These are phyloP conservation scores for Microstegium vimineum DNA, from an alignment of 176 grass and related monocot species.

Conservation along the genomic window DNA sequence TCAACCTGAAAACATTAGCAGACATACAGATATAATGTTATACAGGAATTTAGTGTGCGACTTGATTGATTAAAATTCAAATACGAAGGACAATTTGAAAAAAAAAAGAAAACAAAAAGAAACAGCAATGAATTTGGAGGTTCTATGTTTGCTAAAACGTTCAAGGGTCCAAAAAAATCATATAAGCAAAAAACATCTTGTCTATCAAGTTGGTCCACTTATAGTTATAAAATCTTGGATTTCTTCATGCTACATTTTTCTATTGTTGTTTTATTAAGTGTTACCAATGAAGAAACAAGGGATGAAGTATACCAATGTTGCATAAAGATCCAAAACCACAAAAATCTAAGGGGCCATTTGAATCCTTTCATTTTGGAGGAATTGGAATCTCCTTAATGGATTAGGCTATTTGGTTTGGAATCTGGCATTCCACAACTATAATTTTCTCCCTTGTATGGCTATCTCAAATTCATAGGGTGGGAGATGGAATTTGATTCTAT, in stretches of 20 bases:
- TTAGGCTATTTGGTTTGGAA: too few relatives aligned
- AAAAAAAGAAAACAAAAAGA: slow-evolving; percentile 3
- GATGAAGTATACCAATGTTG: not conserved
- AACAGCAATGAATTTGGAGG: not conserved
- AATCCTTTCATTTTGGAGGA: too few relatives aligned
- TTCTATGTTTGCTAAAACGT: slow-evolving; percentile 5
- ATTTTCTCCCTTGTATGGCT: too few relatives aligned
- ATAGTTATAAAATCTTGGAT: not conserved
- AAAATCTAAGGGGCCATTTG: too few relatives aligned
- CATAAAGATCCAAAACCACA: slow-evolving; percentile 1
- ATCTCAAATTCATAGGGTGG: too few relatives aligned
- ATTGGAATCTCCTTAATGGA: too few relatives aligned
- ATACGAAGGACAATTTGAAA: not conserved
- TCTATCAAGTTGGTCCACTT: slow-evolving; percentile 6
- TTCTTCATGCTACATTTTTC: not conserved
- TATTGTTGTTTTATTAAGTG: not conserved
- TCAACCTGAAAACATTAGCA: slow-evolving; percentile 67
- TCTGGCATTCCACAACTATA: too few relatives aligned
- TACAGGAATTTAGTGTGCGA: not conserved
- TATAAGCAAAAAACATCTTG: not conserved
- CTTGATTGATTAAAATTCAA: not conserved
- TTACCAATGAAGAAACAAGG: not conserved
- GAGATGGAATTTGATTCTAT: too few relatives aligned
- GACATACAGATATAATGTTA: slow-evolving; percentile 24
- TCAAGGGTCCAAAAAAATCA: not conserved